These are phyloP conservation scores for Aspergillus cristatus DNA, from an alignment of 495 filamentous ascomycete species.

Conservation along the genomic window DNA sequence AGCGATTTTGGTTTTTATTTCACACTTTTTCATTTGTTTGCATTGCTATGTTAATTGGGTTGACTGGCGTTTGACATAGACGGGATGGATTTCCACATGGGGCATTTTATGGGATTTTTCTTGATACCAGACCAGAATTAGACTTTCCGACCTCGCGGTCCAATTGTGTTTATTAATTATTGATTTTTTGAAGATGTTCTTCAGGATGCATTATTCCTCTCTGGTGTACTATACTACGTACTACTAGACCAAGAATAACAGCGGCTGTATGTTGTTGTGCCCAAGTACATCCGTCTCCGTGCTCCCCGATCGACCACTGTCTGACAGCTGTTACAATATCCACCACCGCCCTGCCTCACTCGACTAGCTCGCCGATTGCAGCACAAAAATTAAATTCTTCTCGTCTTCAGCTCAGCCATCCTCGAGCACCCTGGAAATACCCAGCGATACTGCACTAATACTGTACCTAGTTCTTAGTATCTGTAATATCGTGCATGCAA, in stretches of 20 bases:
- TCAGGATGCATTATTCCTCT: conserved; percentile 7
- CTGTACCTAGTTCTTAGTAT: no score
- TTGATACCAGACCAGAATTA: conserved; percentile 38
- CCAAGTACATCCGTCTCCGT: conserved; percentile 5
- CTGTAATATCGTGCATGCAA: no score
- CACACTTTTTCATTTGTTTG: conserved; percentile 8
- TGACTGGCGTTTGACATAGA: conserved; percentile 37
- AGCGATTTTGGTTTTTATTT: conserved; percentile 16
- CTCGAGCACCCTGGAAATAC: no score
- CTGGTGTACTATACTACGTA: conserved; percentile 2
- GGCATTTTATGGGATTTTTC: conserved; percentile 32
- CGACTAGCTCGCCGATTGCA: no score
- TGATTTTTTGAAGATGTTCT: conserved; percentile 1
- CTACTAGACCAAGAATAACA: conserved; percentile 4
- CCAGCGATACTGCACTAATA: no score
- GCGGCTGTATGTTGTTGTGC: conserved; percentile 1
- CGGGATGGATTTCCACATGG: conserved; percentile 28
- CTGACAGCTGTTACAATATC: no score
- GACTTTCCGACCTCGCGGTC: conserved; percentile 38
- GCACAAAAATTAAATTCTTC: no score
- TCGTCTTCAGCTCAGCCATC: no score
- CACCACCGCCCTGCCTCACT: no score
- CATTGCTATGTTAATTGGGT: conserved; percentile 10
- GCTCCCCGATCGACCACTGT: no score
- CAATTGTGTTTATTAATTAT: conserved; percentile 24